Evolutionary conservation across 1,284 basidiomycete species (phyloP).

Genomic region (Omphalotus olearius): DNA sequence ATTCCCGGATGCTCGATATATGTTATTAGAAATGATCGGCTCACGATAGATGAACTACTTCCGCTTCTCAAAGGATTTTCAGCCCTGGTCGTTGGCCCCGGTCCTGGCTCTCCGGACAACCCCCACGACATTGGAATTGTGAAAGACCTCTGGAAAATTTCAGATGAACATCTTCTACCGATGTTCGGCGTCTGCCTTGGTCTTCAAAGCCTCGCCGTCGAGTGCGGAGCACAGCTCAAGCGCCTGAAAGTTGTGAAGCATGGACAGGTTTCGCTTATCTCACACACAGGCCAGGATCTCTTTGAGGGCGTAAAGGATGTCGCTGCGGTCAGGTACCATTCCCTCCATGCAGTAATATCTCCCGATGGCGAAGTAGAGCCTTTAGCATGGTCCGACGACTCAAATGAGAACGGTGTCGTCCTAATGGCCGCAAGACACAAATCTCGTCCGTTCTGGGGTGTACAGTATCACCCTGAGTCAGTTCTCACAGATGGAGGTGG

Average conservation of each 20-base stretch:
- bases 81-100: constrained; percentile 73
- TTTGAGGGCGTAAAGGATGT: constrained; percentile 61
- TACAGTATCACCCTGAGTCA: constrained; percentile 95
- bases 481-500: constrained; percentile 64
- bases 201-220: constrained; percentile 83
- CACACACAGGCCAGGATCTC: constrained; percentile 52
- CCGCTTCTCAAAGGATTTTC: constrained; percentile 56
- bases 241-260: constrained; percentile 67
- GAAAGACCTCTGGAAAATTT: constrained; percentile 60
- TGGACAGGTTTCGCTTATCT: constrained; percentile 72
- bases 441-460: constrained; percentile 80
- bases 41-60: constrained; percentile 45
- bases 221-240: constrained; percentile 63
- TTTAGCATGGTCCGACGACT: constrained; percentile 67
- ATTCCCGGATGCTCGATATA: constrained; percentile 57
- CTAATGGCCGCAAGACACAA: constrained; percentile 70
- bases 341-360: constrained; percentile 54
- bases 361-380: constrained; percentile 47
- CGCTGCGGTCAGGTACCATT: constrained; percentile 84
- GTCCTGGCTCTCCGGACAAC: constrained; percentile 74
- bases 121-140: constrained; percentile 63
- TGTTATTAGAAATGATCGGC: constrained; percentile 69
- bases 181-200: constrained; percentile 91
- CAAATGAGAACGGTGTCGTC: constrained; percentile 57
- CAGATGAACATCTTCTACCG: constrained; percentile 52